A percentile compares a stretch with the other conserved stretches of the same genome.
phyloP scores from a whole-genome alignment of 2,329 filamentous ascomycete genomes.

The Escovopsis sp. region DNA sequence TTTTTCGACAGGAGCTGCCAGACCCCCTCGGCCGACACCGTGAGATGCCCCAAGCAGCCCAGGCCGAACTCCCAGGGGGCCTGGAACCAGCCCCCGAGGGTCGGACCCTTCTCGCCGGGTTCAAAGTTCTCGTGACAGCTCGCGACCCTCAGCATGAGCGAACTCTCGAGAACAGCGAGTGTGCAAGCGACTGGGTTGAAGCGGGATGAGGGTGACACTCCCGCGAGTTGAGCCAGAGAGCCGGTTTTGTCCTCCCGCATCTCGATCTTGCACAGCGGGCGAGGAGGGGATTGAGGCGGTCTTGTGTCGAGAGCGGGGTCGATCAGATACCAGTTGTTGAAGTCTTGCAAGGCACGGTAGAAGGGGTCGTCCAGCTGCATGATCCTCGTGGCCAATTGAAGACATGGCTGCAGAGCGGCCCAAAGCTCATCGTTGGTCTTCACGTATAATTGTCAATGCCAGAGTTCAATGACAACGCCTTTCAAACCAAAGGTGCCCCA shows the following conservation, averaged over 20 bases:
- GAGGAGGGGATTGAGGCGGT: not conserved
- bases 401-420: slow-evolving; percentile 15
- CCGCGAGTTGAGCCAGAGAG: not conserved
- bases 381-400: slow-evolving; percentile 13
- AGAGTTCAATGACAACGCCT: no score
- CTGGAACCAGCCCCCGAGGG: not conserved
- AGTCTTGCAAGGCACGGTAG: slow-evolving; percentile 9
- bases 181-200: not conserved
- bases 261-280: not conserved
- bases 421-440: slow-evolving; percentile 15
- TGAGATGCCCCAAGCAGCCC: not conserved
- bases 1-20: slow-evolving; percentile 12
- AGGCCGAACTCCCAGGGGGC: not conserved
- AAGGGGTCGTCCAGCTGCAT: slow-evolving; percentile 10
- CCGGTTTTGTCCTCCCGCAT: not conserved
- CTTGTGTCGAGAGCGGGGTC: slow-evolving; percentile 3
- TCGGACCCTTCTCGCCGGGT: not conserved
- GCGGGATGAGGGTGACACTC: not conserved
- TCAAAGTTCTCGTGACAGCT: not conserved
- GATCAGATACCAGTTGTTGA: slow-evolving; percentile 12
- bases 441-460: not conserved
- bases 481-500: not conserved
- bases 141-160: not conserved
- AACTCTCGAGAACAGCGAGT: not conserved
- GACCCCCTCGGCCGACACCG: slow-evolving; percentile 9